phyloP scores from a whole-genome alignment of 2,329 filamentous ascomycete species.

The Aureobasidium sp. region DNA sequence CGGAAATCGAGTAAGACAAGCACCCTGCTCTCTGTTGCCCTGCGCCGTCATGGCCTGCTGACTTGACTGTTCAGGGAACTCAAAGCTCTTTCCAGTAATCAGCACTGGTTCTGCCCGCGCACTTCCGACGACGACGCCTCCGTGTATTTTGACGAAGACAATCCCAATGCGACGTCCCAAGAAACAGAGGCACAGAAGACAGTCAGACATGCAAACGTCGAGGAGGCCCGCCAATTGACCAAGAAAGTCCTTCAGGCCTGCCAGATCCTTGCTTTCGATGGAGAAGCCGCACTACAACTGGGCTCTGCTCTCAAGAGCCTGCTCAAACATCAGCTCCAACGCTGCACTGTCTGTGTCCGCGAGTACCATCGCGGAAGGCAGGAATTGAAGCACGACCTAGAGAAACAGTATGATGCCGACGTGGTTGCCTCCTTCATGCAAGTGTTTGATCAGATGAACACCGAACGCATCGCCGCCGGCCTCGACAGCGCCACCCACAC shows the following conservation, averaged over 20 bases:
- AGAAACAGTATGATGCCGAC: conserved; percentile 38
- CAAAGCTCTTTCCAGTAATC: conserved; percentile 30
- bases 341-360: conserved; percentile 45
- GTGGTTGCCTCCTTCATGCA: conserved; percentile 39
- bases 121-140: conserved; percentile 28
- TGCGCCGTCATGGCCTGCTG: neutral
- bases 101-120: conserved; percentile 46
- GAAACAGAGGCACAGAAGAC: conserved; percentile 24
- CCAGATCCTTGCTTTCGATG: conserved; percentile 43
- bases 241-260: conserved; percentile 36
- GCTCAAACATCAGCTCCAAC: conserved; percentile 37
- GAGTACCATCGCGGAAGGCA: conserved; percentile 40
- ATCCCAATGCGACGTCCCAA: conserved; percentile 21
- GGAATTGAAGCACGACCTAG: conserved; percentile 35
- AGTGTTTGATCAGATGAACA: conserved; percentile 40
- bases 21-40: too few relatives aligned
- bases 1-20: conserved; percentile 7
- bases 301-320: conserved; percentile 35
- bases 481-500: conserved; percentile 36
- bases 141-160: conserved; percentile 41
- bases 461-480: conserved; percentile 37
- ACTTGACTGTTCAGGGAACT: conserved; percentile 2
- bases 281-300: conserved; percentile 38
- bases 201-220: conserved; percentile 26
- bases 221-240: conserved; percentile 35